Base-by-base conservation (phyloP, 2,329 filamentous ascomycete species). In the Fusarium sp. region DNA sequence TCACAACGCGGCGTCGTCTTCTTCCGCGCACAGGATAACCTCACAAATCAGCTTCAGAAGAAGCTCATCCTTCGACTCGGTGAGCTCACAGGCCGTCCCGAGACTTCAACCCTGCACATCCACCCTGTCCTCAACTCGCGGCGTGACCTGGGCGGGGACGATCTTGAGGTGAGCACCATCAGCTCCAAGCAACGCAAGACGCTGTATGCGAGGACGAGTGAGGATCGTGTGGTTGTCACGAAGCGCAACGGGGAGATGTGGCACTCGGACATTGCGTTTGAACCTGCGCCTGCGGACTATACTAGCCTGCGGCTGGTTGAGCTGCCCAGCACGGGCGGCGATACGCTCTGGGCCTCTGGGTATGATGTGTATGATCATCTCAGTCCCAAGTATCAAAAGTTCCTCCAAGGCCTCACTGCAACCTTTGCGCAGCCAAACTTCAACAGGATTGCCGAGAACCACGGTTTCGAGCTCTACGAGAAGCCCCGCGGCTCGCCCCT, bases 1-100 rank as follows among this genome's bases (percentile, higher is more conserved):
- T 90, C 88, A 2, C 83, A 85, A 57, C 83, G 88, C 1, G 88
- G 88, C 9, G 88, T 91, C 4, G 87, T 90, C 29, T 89, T 90
- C 76, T 89, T 91, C 75, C 83, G 87, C 17, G 80, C 83, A 27
- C 88, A 91, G 62, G 79, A 88, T 68, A 77, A 79, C 32, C 73
- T 90, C 33, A 82, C 80, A 61, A 82, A 88, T 68, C 84, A 86
- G 2, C 79, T 88, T 3, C 87, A 89, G 67, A 91, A 91, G 75
- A 77, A 86, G 49, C 78, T 91, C 0, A 84, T 86, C 17, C 80
- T 88, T 42, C 79, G 82, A 1, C 80, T 89, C 1, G 86, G 86
- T 10, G 75, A 86, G 69, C 77, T 87, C 0, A 79, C 82, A 0
- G 84, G 84, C 52, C 85, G 85, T 56, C 85, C 85, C 0, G 67